These are phyloP conservation scores for Trametes punicea DNA, from an alignment of 768 basidiomycete genomes.

Conservation along the genomic window DNA sequence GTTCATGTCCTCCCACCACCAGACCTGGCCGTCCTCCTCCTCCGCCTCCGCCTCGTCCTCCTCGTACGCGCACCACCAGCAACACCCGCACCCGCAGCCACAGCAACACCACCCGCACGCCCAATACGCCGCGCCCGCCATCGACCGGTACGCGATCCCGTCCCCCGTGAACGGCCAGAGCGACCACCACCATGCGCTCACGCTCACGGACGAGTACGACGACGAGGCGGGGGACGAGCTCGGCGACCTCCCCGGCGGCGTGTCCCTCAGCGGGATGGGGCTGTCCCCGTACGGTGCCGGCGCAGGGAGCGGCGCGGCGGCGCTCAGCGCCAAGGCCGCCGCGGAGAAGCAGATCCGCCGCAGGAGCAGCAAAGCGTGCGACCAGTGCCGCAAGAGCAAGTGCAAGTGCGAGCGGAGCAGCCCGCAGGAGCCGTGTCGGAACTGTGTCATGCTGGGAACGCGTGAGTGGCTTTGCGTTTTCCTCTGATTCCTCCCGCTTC, in stretches of 20 bases:
- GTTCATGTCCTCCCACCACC: slow-evolving; percentile 24
- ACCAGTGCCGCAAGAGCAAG: slow-evolving; percentile 75
- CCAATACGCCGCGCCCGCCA: slow-evolving; percentile 8
- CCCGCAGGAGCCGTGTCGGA: slow-evolving; percentile 66
- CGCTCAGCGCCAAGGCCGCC: slow-evolving; percentile 18
- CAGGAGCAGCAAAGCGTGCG: slow-evolving; percentile 84
- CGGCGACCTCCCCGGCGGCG: slow-evolving; percentile 41
- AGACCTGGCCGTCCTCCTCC: slow-evolving; percentile 18
- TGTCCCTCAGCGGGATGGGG: slow-evolving; percentile 23
- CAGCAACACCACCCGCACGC: slow-evolving; percentile 1
- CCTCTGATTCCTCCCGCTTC: not conserved
- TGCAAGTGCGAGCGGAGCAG: slow-evolving; percentile 76
- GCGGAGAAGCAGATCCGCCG: slow-evolving; percentile 57
- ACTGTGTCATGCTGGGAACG: slow-evolving; percentile 69
- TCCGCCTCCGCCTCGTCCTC: slow-evolving; percentile 22
- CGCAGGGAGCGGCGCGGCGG: slow-evolving; percentile 16
- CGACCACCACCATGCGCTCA: slow-evolving; percentile 19
- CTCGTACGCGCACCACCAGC: slow-evolving; percentile 17
- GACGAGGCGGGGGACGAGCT: slow-evolving; percentile 70
- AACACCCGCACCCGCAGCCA: slow-evolving; percentile 19
- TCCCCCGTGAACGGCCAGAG: slow-evolving; percentile 33
- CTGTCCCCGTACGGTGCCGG: slow-evolving; percentile 15
- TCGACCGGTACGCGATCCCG: slow-evolving; percentile 34
- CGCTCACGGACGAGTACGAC: slow-evolving; percentile 27
- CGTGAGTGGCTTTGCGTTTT: slow-evolving; percentile 40